These are phyloP conservation scores for Arabidopsis suecica DNA, from an alignment of 345 rosid species.

Conservation along the genomic window DNA sequence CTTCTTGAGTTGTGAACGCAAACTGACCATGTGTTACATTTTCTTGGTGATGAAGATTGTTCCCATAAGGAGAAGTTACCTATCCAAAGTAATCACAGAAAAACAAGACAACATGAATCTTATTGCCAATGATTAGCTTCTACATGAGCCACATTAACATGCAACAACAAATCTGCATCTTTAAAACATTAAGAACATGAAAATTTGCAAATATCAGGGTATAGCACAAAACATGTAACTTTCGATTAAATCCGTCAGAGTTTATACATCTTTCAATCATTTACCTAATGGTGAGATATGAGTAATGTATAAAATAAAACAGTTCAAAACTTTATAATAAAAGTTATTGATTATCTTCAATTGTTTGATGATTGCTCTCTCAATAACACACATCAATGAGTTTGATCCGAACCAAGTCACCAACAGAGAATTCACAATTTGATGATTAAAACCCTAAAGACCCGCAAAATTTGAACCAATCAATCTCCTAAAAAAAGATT, in stretches of 20 bases:
- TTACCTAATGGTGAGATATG: background rate
- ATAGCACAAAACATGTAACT: constrained; percentile 4
- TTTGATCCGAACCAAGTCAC: constrained; percentile 13
- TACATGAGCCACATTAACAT: constrained; percentile 6
- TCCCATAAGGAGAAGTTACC: constrained; percentile 92
- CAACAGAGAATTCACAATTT: constrained; percentile 6
- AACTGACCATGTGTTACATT: constrained; percentile 86
- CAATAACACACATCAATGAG: constrained; percentile 22
- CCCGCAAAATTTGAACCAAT: constrained; percentile 13
- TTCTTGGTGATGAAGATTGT: constrained; percentile 67
- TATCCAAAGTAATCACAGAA: constrained; percentile 30
- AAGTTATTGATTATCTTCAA: background rate
- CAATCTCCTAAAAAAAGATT: background rate
- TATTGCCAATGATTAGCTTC: background rate
- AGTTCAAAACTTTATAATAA: background rate
- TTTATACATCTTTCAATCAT: background rate
- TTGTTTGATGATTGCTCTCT: constrained; percentile 10
- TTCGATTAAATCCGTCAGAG: background rate
- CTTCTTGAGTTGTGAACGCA: constrained; percentile 86
- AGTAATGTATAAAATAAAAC: background rate
- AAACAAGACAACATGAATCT: background rate
- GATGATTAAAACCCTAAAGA: constrained; percentile 26
- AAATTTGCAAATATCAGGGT: background rate
- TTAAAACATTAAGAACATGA: background rate
- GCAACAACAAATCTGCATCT: constrained; percentile 5